These are phyloP conservation scores for Blastobotrys terrestris DNA, from an alignment of 805 yeast species.

Conservation along the genomic window DNA sequence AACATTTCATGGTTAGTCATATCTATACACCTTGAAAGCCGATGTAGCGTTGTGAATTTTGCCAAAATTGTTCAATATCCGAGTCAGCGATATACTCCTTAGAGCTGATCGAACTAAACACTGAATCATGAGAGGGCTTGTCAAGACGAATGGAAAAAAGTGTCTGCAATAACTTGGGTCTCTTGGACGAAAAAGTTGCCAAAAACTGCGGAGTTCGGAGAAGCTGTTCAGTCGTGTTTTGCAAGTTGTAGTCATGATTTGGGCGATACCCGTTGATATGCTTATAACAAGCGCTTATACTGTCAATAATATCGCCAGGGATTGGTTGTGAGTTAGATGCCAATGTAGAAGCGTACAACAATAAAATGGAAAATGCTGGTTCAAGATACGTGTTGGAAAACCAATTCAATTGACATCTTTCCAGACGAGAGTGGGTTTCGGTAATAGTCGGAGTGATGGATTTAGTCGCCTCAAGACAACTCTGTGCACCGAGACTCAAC, in stretches of 20 bases:
- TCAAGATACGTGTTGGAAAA: slow-evolving; percentile 5
- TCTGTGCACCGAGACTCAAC: not conserved
- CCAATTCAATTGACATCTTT: slow-evolving; percentile 8
- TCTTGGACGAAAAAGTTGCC: not conserved
- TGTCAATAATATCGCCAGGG: not conserved
- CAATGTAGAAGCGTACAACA: not conserved
- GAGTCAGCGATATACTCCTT: not conserved
- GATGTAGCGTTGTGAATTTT: not conserved
- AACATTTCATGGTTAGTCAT: too few relatives aligned
- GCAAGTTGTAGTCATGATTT: not conserved
- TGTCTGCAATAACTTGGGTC: not conserved
- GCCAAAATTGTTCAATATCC: not conserved
- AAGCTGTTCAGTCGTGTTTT: not conserved
- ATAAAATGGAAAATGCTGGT: not conserved
- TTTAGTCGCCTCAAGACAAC: slow-evolving; percentile 6
- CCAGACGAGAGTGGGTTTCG: slow-evolving; percentile 2
- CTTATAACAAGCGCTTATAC: not conserved
- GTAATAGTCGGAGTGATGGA: not conserved
- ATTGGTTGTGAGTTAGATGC: not conserved
- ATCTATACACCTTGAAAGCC: not conserved
- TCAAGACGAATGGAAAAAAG: not conserved
- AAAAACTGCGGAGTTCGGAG: not conserved
- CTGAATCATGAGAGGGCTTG: not conserved
- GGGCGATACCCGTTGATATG: not conserved
- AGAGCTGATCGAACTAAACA: not conserved